These are phyloP conservation scores for Aciculoconidium aculeatum DNA, from an alignment of 805 yeast genomes.

Conservation along the genomic window DNA sequence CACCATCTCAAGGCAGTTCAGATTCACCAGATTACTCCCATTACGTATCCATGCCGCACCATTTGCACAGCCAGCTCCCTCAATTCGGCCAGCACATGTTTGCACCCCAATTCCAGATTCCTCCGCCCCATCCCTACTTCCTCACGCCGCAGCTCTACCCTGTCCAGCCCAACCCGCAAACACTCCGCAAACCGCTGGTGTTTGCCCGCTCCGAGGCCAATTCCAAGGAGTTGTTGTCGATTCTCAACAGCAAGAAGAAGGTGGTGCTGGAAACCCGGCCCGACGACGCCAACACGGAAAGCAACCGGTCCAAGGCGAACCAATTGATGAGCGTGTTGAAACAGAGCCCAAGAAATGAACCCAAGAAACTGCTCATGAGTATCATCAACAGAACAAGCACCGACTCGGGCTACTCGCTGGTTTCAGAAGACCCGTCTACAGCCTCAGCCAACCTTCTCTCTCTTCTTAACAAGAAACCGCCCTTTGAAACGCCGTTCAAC, in stretches of 20 bases:
- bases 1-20: constrained; percentile 5
- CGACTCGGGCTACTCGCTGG: constrained; percentile 1
- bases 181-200: constrained; percentile 27
- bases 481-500: no score
- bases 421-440: no score
- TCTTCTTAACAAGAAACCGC: no score
- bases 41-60: constrained; percentile 26
- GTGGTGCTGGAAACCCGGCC: constrained; percentile 4
- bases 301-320: constrained; percentile 27
- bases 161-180: constrained; percentile 30
- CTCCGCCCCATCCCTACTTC: constrained; percentile 5
- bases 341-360: constrained; percentile 6
- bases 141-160: constrained; percentile 5
- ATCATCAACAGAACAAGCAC: no score
- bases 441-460: no score
- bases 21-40: constrained; percentile 3
- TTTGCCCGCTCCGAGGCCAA: constrained; percentile 26
- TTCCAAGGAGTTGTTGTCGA: constrained; percentile 38
- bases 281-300: constrained; percentile 13
- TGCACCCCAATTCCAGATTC: constrained; percentile 7
- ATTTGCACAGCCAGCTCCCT: constrained; percentile 22
- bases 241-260: constrained; percentile 26
- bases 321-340: constrained; percentile 24
- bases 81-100: constrained; percentile 10
- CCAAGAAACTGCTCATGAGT: not conserved